Evolutionary conservation across 768 basidiomycete species (phyloP), one percentile per base, ranked within the genome.

Genomic region (Galerina marginata): DNA sequence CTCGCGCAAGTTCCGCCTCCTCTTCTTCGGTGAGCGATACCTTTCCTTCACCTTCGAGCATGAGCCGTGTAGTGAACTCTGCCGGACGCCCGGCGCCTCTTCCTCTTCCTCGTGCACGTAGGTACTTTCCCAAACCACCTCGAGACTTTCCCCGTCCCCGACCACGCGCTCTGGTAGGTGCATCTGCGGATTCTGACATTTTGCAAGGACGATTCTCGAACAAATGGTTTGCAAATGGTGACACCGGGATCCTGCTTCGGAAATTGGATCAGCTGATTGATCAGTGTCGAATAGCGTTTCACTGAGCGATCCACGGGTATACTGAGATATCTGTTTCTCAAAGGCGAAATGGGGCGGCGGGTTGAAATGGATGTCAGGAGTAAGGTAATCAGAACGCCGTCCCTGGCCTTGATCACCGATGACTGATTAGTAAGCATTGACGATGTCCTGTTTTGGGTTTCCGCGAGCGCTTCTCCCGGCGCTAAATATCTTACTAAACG

Each of bases 121-220:
- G 79, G 67, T 88, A 89, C 74, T 92, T 92, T 0, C 90, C 90
- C 3, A 86, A 75, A 2, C 89, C 89, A 1, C 90, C 90, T 54
- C 89, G 81, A 53, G 86, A 84, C 67, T 81, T 83, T 25, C 84
- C 81, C 58, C 85, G 73, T 0, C 85, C 85, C 57, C 83, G 66
- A 2, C 80, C 80, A 3, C 85, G 80, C 9, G 71, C 67, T 51
- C 63, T 49, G 6, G 58, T 29, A 2, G 62, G 45, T 23, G 50
- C 40, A 4, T 60, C 64, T 46, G 55, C 51, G 36, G 59, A n/a
- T 25, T 67, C 63, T 37, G 66, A 58, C 66, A 67, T 65, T 11
- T 9, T 40, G 50, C 45, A 23, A 33, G 23, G 50, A 46, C 52
- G 7, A 33, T 1, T 7, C 29, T 33, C 29, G 29, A 7, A 33